phyloP scores from a whole-genome alignment of 306 rosid genomes.

The Acacia crassicarpa region DNA sequence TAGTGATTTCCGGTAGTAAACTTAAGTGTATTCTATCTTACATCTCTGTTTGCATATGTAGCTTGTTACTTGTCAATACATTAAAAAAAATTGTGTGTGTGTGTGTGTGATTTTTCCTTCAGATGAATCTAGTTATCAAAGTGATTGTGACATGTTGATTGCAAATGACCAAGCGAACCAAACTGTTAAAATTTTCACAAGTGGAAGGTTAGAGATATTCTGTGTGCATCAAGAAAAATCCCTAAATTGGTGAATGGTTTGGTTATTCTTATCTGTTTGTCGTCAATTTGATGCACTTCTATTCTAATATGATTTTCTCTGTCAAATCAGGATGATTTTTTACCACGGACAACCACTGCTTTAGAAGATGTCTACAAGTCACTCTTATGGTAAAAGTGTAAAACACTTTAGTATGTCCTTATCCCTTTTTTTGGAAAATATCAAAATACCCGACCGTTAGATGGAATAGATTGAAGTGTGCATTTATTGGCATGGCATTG shows the following conservation, averaged over 20 bases:
- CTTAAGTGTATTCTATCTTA: not conserved
- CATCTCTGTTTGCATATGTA: constrained; percentile 19
- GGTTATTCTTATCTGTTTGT: constrained; percentile 18
- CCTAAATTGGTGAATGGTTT: not conserved
- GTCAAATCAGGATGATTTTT: constrained; percentile 80
- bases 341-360: constrained; percentile 85
- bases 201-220: constrained; percentile 11
- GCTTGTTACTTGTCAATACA: not conserved
- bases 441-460: constrained; percentile 7
- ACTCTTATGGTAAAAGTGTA: constrained; percentile 65
- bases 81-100: not conserved
- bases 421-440: constrained; percentile 29
- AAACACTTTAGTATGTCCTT: constrained; percentile 29
- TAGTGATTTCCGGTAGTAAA: not conserved
- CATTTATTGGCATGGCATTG: constrained; percentile 17
- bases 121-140: not conserved
- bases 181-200: not conserved
- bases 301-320: constrained; percentile 21
- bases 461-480: constrained; percentile 19
- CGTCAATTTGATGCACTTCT: constrained; percentile 28
- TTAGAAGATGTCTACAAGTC: constrained; percentile 69
- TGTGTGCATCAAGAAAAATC: not conserved
- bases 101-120: not conserved
- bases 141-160: constrained; percentile 16
- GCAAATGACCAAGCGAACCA: not conserved